Evolutionary conservation across 768 basidiomycete genomes (phyloP), one percentile per base, ranked within the genome.

Genomic region (Amylocystis lapponica): DNA sequence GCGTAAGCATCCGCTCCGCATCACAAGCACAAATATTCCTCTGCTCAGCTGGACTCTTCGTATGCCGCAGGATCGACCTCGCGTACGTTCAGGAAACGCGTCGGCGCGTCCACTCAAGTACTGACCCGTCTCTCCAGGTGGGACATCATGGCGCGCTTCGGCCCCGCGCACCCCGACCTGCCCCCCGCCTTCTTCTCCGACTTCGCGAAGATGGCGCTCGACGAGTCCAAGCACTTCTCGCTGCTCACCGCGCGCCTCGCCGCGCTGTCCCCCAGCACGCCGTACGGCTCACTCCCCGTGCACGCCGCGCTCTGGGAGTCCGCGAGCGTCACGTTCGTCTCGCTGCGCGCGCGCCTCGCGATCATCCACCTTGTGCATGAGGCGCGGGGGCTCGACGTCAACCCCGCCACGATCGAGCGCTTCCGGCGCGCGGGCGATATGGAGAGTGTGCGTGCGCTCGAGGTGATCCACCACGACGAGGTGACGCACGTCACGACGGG

Each of bases 301-400:
- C 87, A 89, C 53, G 83, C 85, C 0, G 78, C 75, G 0, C 75
- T 90, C 3, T 90, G 87, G 89, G 81, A 86, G 47, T 84, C 83
- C 5, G 88, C 87, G 1, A 66, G 68, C 7, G 68, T 77, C 26
- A 92, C 87, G 0, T 74, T 76, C 10, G 56, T 74, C 17, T 86
- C 84, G 2, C 70, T 90, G 29, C 75, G 78, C 19, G 69, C 86
- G 1, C 73, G 87, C 11, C 75, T 90, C 27, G 84, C 84, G 1
- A 89, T 90, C 60, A 86, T 93, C 53, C 86, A 89, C 52, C 77
- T 91, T 13, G 86, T 90, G 1, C 86, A 88, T 58, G 87, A 90
- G 67, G 86, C 87, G 3, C 67, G 87, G 21, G 88, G 88, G 4
- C 68, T 92, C 14, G 89, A 90, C 62, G 83, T 89, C 41, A 90